Conservation (phyloP, 257 asterid genomes). For the Orobanche coerulescens region DNA sequence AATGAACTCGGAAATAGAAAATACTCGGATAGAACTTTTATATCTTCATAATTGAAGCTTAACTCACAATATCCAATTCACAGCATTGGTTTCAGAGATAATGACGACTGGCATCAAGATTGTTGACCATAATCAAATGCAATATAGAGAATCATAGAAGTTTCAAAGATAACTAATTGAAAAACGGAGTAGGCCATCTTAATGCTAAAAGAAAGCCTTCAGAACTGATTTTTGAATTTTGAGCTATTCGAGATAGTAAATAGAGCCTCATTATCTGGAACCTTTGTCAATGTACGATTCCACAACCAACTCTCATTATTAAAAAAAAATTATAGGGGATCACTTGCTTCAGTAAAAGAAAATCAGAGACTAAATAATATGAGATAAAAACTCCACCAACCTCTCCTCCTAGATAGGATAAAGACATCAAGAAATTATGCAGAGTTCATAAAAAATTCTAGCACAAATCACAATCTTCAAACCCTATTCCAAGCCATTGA, state of each 20-base stretch:
- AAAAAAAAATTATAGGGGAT: no score
- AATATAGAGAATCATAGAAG: background rate
- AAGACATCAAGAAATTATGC: background rate
- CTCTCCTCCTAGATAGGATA: background rate
- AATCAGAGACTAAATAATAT: background rate
- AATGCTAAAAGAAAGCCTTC: background rate
- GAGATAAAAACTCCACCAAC: background rate
- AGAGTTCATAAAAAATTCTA: background rate
- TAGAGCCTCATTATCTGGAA: background rate
- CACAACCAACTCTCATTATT: background rate
- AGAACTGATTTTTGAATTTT: background rate
- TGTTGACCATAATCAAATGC: background rate
- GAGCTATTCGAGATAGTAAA: background rate
- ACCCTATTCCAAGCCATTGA: background rate
- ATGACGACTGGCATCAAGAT: background rate
- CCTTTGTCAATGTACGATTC: background rate
- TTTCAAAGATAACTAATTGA: no score
- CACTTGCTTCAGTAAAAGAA: no score
- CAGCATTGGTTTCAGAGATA: background rate
- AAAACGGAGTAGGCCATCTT: background rate
- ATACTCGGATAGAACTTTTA: background rate
- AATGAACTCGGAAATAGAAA: background rate
- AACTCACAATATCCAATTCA: background rate
- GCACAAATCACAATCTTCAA: background rate
- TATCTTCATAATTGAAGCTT: background rate